Percentiles rank a stretch among this genome's conserved stretches.
Conservation (phyloP, 352 stramenopile genomes). For the Pythium periplocum region DNA sequence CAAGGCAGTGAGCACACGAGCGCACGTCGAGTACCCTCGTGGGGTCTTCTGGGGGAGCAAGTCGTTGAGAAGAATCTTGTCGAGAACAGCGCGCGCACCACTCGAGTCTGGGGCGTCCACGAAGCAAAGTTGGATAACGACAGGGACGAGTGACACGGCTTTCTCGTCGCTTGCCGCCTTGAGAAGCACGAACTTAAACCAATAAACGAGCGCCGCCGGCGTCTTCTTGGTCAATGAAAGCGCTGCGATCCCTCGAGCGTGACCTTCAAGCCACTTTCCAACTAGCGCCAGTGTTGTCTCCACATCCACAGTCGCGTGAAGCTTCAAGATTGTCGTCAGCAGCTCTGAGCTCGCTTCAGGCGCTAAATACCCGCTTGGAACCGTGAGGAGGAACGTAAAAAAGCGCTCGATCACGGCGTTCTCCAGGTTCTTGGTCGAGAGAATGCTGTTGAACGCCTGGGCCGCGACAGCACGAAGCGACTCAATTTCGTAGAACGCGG, state of each 20-base stretch:
- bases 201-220: background rate
- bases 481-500: conserved; percentile 78
- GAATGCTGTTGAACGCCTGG: conserved; percentile 19
- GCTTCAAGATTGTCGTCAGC: conserved; percentile 5
- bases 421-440: conserved; percentile 1
- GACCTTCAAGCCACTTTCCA: too few species aligned
- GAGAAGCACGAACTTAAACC: background rate
- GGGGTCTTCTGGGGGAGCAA: conserved; percentile 12
- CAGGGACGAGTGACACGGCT: conserved; percentile 1
- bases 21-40: conserved; percentile 9
- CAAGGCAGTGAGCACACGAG: conserved; percentile 13
- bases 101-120: conserved; percentile 1
- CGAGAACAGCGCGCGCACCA: too few species aligned
- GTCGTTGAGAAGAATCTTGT: conserved; percentile 5
- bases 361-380: conserved; percentile 6
- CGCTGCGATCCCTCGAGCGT: too few species aligned
- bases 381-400: conserved; percentile 14
- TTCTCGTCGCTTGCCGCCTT: too few species aligned
- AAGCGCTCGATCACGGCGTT: conserved; percentile 2
- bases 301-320: conserved; percentile 2
- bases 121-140: conserved; percentile 1
- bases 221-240: too few species aligned
- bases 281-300: too few species aligned
- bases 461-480: conserved; percentile 37
- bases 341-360: conserved; percentile 3